These are phyloP conservation scores for Candida bentonensis DNA, from an alignment of 805 yeast species.

Conservation along the genomic window DNA sequence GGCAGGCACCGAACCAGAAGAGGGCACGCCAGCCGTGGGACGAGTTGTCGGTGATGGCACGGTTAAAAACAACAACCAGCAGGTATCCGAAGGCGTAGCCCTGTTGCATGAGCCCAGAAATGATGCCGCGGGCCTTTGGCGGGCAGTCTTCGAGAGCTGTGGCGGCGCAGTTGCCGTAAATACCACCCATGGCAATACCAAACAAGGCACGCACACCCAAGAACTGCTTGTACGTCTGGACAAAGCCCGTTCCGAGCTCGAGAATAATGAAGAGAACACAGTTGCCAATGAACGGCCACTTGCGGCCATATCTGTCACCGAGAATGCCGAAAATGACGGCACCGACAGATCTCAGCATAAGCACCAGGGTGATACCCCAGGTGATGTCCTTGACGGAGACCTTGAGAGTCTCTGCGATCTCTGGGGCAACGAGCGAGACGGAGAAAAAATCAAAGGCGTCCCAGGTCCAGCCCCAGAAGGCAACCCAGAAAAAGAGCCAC, in stretches of 20 bases:
- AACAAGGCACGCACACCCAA: conserved; percentile 48
- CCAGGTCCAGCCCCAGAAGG: conserved; percentile 54
- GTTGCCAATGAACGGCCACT: conserved; percentile 47
- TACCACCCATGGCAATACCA: conserved; percentile 63
- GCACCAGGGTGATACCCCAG: conserved; percentile 61
- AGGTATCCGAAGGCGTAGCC: conserved; percentile 67
- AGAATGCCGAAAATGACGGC: conserved; percentile 51
- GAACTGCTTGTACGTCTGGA: conserved; percentile 42
- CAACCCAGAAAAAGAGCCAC: conserved; percentile 49
- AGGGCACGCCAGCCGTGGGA: conserved; percentile 53
- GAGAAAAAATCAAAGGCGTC: conserved; percentile 63
- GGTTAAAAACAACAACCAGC: conserved; percentile 47
- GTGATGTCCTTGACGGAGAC: conserved; percentile 35
- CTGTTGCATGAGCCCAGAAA: conserved; percentile 64
- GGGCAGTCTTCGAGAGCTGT: conserved; percentile 59
- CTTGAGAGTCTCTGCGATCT: conserved; percentile 36
- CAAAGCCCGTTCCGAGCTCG: conserved; percentile 56
- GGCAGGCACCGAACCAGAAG: conserved; percentile 64
- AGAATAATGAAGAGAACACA: conserved; percentile 36
- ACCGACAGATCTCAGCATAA: conserved; percentile 61
- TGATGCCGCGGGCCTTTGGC: conserved; percentile 39
- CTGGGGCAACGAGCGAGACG: conserved; percentile 39
- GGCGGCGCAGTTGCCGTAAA: conserved; percentile 51
- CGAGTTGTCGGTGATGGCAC: conserved; percentile 39
- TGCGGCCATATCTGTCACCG: conserved; percentile 53